These are phyloP conservation scores for Amanita exitialis DNA, from an alignment of 768 basidiomycete genomes.

Conservation along the genomic window DNA sequence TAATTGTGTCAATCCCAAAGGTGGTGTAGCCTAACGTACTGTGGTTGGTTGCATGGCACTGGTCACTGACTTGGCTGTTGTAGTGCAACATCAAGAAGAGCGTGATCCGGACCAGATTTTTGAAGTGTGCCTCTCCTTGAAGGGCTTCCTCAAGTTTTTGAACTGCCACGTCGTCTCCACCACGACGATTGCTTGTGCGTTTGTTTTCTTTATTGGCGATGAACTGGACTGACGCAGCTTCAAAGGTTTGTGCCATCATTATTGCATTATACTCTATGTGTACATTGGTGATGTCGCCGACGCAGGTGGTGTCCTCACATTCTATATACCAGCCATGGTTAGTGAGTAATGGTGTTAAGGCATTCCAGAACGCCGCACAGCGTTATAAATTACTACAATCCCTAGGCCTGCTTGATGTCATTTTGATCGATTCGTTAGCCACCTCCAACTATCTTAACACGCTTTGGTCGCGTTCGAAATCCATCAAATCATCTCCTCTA, in stretches of 20 bases:
- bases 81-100: conserved; percentile 24
- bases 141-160: conserved; percentile 74
- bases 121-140: conserved; percentile 58
- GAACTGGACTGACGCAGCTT: not conserved
- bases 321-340: conserved; percentile 75
- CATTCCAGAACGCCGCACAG: too few relatives aligned
- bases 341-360: conserved; percentile 29
- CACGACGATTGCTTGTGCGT: conserved; percentile 76
- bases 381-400: too few relatives aligned
- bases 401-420: too few relatives aligned
- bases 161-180: conserved; percentile 73
- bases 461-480: conserved; percentile 35
- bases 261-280: conserved; percentile 83
- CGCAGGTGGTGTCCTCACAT: conserved; percentile 78
- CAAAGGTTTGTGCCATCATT: conserved; percentile 69
- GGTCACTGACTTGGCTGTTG: not conserved
- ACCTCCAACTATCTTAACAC: conserved; percentile 52
- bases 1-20: conserved; percentile 56
- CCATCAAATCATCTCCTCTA: conserved; percentile 23
- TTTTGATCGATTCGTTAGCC: conserved; percentile 25
- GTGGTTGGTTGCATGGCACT: not conserved
- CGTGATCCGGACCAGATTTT: conserved; percentile 49
- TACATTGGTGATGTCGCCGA: conserved; percentile 77
- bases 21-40: conserved; percentile 22
- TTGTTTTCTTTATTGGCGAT: not conserved